Percentiles rank a stretch among this genome's conserved stretches.
Evolutionary conservation across 148 eudicot genomes (phyloP).

Genomic region (Spergularia bocconei): DNA sequence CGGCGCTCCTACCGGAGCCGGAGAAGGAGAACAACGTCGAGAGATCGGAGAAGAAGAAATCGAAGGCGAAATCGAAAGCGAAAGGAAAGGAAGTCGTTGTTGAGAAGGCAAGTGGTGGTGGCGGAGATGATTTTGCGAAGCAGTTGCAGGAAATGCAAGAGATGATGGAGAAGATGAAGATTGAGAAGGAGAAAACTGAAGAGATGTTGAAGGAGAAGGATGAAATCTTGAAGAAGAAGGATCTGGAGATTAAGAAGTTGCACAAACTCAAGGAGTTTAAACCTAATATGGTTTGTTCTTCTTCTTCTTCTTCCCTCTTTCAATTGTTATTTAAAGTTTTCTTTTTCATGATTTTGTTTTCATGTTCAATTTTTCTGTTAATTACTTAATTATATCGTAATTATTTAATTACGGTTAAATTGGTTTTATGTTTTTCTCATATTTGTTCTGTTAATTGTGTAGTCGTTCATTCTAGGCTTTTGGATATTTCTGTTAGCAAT

Average conservation of each 20-base stretch:
- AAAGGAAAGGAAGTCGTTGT: conserved; percentile 13
- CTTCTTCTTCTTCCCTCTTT: neutral
- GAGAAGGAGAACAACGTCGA: conserved; percentile 68
- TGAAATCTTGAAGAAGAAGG: conserved; percentile 61
- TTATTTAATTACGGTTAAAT: neutral
- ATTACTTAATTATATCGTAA: neutral
- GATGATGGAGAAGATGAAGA: conserved; percentile 65
- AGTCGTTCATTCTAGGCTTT: no score
- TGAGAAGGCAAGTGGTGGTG: neutral
- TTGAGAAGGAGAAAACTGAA: conserved; percentile 82
- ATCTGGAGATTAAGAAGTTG: conserved; percentile 79
- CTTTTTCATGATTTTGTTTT: neutral
- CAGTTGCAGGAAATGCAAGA: conserved; percentile 79
- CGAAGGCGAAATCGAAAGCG: conserved; percentile 39
- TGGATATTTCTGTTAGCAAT: no score
- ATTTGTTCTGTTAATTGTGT: no score
- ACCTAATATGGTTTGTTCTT: conserved; percentile 59
- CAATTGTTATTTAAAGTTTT: no score
- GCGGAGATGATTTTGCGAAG: conserved; percentile 46
- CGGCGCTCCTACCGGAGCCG: conserved; percentile 23
- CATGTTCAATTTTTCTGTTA: neutral
- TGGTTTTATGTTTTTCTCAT: no score
- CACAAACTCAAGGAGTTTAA: conserved; percentile 92
- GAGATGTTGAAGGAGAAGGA: conserved; percentile 71
- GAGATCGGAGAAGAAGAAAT: conserved; percentile 42